These are phyloP conservation scores for Sphaerostilbella broomeana DNA, from an alignment of 2,329 filamentous ascomycete species.

Conservation along the genomic window DNA sequence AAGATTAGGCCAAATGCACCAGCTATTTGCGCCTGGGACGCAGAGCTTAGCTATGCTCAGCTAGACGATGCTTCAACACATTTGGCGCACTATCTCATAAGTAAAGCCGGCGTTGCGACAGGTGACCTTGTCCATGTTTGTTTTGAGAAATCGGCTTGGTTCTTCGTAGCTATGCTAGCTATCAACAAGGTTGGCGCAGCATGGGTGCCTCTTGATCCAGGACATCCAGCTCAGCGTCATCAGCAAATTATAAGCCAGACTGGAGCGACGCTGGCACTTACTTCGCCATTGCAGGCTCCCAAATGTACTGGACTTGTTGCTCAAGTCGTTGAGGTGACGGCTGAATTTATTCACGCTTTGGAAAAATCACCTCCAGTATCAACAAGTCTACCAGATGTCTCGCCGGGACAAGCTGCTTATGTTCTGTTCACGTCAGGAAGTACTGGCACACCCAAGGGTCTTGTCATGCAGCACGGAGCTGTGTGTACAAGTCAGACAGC, in stretches of 20 bases:
- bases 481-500: conserved; percentile 9
- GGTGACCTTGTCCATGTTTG: conserved; percentile 19
- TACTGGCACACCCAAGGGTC: conserved; percentile 14
- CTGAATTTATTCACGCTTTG: neutral
- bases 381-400: too few relatives aligned
- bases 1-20: conserved; percentile 2
- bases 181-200: conserved; percentile 17
- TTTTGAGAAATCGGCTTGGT: conserved; percentile 25
- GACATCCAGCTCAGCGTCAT: conserved; percentile 11
- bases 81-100: conserved; percentile 10
- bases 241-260: conserved; percentile 12
- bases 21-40: conserved; percentile 16
- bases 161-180: conserved; percentile 15
- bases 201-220: conserved; percentile 16
- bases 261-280: conserved; percentile 2
- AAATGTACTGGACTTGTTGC: conserved; percentile 16
- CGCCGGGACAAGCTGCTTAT: conserved; percentile 4
- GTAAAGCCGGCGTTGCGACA: neutral
- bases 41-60: conserved; percentile 8
- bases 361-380: neutral
- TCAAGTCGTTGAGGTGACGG: conserved; percentile 6
- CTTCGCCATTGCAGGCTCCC: conserved; percentile 11
- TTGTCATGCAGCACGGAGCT: conserved; percentile 14
- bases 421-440: conserved; percentile 14
- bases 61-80: conserved; percentile 6